Evolutionary conservation across 2,329 filamentous ascomycete genomes (phyloP), one percentile per base, ranked within the genome.

Genomic region (Pseudogymnoascus sp.): DNA sequence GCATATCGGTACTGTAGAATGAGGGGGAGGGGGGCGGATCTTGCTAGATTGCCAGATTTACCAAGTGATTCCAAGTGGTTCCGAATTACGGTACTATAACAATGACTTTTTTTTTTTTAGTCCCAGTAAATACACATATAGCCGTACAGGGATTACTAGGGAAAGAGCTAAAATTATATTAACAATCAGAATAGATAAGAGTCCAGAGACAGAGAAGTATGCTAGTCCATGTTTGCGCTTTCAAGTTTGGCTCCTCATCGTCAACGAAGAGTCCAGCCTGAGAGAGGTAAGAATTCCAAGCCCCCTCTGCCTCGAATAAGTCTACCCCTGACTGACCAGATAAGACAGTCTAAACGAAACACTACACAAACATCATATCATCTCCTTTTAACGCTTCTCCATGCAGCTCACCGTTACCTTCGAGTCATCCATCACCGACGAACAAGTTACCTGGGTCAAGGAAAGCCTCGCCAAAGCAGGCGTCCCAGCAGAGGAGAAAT

Each of bases 381-480:
- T 47, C 41, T 47, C 26, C n/a, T n/a, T 47, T 47, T 1, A 5
- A 47, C 41, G 41, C 2, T 47, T 47, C 41, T 47, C 41, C 8
- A 47, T 47, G 41, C 41, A 24, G 41, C 26, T 47, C 6, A 47
- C 41, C 41, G 41, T 47, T 15, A 47, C 15, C 15, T 47, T 47
- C 41, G 41, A 1, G 41, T 24, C 17, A 47, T 47, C 41, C 6
- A 47, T 47, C 41, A 47, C 41, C 41, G 13, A 47, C 41, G 41
- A 47, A 21, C 41, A 29, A 7, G 41, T 9, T 47, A 47, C 41
- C 41, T 29, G 41, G 41, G 88, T 94, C 17, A 90, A 87, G 68
- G 82, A 84, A 65, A 90, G 92, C 4, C 83, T 99, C 65, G 78
- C 81, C 62, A 85, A 88, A 67, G 90, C 93, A 0, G 77, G 78